These are phyloP conservation scores for Prinsepia uniflora DNA, from an alignment of 306 rosid species.

Conservation along the genomic window DNA sequence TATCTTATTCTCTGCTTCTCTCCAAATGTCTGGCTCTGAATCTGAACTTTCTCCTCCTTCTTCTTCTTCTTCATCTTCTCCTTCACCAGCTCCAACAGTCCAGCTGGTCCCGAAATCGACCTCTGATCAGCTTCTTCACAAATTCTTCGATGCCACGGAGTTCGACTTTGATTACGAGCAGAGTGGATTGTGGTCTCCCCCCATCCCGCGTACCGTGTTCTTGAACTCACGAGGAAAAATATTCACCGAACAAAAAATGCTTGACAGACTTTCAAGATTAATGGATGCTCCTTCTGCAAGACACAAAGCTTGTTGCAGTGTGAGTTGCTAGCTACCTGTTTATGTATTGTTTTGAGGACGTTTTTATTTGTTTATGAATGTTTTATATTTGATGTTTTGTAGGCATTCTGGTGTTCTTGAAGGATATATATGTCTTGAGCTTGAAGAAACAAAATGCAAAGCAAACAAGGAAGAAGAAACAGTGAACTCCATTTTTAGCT, in stretches of 20 bases:
- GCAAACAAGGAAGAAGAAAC: neutral
- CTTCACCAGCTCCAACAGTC: slow-evolving; percentile 24
- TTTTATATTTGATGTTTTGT: slow-evolving; percentile 8
- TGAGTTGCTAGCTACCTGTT: slow-evolving; percentile 17
- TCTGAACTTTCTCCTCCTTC: slow-evolving; percentile 26
- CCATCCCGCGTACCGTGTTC: slow-evolving; percentile 51
- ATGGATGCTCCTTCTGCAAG: slow-evolving; percentile 24
- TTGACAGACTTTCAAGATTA: slow-evolving; percentile 39
- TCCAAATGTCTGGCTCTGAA: slow-evolving; percentile 32
- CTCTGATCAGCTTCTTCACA: slow-evolving; percentile 55
- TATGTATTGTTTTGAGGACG: neutral
- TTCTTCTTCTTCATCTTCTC: slow-evolving; percentile 1
- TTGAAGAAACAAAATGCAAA: slow-evolving; percentile 14
- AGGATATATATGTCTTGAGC: neutral
- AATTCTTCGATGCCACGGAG: slow-evolving; percentile 57
- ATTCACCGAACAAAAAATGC: slow-evolving; percentile 49
- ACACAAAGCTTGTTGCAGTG: slow-evolving; percentile 34
- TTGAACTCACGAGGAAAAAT: slow-evolving; percentile 55
- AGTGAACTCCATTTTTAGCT: neutral
- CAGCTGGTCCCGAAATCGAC: slow-evolving; percentile 51
- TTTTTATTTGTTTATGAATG: neutral
- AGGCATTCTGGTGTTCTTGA: slow-evolving; percentile 50
- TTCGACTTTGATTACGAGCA: slow-evolving; percentile 66
- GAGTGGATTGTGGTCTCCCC: slow-evolving; percentile 94
- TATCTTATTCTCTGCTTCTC: slow-evolving; percentile 21